Evolutionary conservation across 2,329 filamentous ascomycete genomes (phyloP).

Genomic region (Truncatella angustata): DNA sequence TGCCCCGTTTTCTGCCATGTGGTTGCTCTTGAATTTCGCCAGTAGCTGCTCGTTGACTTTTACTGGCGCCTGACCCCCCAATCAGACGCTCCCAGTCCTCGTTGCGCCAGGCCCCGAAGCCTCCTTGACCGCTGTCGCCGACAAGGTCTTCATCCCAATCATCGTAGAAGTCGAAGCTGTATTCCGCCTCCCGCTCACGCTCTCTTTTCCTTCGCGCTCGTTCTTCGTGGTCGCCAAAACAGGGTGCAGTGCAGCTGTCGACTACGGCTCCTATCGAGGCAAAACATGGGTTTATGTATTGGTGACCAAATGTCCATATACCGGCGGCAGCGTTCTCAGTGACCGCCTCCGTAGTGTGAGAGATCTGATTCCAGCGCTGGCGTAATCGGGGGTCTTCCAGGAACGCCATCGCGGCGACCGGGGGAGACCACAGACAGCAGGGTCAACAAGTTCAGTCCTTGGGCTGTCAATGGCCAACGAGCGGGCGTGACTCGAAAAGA

Average conservation of each 20-base stretch:
- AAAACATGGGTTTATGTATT: conserved; percentile 82
- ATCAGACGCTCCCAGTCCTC: conserved; percentile 85
- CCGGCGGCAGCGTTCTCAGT: conserved; percentile 90
- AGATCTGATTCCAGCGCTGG: conserved; percentile 90
- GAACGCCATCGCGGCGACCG: conserved; percentile 48
- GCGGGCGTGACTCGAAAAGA: neutral
- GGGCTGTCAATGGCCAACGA: too few relatives aligned
- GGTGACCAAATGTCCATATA: conserved; percentile 84
- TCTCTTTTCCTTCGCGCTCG: conserved; percentile 67
- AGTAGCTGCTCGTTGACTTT: conserved; percentile 16
- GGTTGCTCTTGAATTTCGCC: conserved; percentile 28
- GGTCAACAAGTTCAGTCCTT: too few relatives aligned
- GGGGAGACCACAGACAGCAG: neutral
- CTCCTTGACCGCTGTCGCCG: conserved; percentile 49
- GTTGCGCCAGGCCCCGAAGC: conserved; percentile 71
- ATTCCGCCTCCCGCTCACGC: conserved; percentile 68
- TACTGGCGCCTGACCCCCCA: conserved; percentile 49
- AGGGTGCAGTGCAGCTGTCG: conserved; percentile 70
- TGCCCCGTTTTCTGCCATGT: conserved; percentile 62
- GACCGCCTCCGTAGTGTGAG: conserved; percentile 84
- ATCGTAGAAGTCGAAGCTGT: conserved; percentile 95
- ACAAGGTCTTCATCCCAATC: conserved; percentile 76
- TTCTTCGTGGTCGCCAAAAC: conserved; percentile 71
- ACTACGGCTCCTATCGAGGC: conserved; percentile 63
- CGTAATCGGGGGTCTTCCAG: conserved; percentile 84